Evolutionary conservation across 495 filamentous ascomycete species (phyloP).

Genomic region (Xylaria bambusicola): DNA sequence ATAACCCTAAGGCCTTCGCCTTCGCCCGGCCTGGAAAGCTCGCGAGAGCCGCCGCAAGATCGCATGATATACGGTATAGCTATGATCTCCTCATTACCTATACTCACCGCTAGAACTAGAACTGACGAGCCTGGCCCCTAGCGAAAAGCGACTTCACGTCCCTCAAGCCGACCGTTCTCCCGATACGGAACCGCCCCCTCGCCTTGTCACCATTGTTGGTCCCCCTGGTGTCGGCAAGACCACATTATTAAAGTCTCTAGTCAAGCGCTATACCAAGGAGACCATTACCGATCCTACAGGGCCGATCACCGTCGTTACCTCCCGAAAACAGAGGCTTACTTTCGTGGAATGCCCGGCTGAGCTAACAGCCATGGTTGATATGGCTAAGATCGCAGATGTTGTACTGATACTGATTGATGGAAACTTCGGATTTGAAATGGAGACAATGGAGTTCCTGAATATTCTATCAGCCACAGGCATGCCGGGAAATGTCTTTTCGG

Average conservation of each 20-base stretch:
- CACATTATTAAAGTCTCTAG: conserved; percentile 80
- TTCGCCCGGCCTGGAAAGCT: conserved; percentile 83
- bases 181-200: conserved; percentile 84
- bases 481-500: conserved; percentile 97
- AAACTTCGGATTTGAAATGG: conserved; percentile 99
- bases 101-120: too few species aligned
- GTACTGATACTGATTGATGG: conserved; percentile 97
- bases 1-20: conserved; percentile 91
- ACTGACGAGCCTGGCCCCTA: conserved; percentile 58
- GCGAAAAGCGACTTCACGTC: conserved; percentile 94
- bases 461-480: conserved; percentile 86
- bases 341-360: conserved; percentile 97
- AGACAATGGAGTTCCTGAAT: conserved; percentile 99
- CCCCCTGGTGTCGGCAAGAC: conserved; percentile 77
- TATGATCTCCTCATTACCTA: too few species aligned
- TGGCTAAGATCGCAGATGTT: conserved; percentile 95
- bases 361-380: conserved; percentile 90
- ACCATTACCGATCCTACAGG: conserved; percentile 85
- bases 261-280: conserved; percentile 94
- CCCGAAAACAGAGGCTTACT: conserved; percentile 87
- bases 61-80: conserved; percentile 77
- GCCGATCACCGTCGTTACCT: conserved; percentile 92
- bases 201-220: conserved; percentile 89
- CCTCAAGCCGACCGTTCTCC: conserved; percentile 92
- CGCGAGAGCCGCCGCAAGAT: conserved; percentile 80